Conservation (phyloP, 2,329 filamentous ascomycete genomes). For the Penicillium verrucosum region DNA sequence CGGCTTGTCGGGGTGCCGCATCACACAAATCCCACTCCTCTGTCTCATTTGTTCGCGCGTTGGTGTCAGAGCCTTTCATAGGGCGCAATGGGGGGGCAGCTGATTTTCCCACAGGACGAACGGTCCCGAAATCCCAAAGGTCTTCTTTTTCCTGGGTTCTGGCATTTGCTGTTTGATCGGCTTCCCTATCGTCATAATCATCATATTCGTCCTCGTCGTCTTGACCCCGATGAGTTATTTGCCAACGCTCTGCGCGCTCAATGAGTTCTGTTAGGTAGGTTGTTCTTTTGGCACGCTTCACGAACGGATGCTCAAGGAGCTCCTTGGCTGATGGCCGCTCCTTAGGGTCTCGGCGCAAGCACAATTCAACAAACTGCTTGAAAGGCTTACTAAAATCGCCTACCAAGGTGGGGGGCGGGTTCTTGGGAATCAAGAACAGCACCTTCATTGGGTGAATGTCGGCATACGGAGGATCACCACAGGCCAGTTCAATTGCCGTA, state of each 20-base stretch:
- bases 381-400: slow-evolving; percentile 79
- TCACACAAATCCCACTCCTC: slow-evolving; percentile 34
- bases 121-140: slow-evolving; percentile 97
- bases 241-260: slow-evolving; percentile 84
- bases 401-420: slow-evolving; percentile 75
- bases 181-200: slow-evolving; percentile 59
- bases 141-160: slow-evolving; percentile 65
- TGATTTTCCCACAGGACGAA: slow-evolving; percentile 70
- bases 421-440: slow-evolving; percentile 92
- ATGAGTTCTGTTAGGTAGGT: slow-evolving; percentile 97
- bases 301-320: slow-evolving; percentile 82
- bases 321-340: slow-evolving; percentile 85
- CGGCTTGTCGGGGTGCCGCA: slow-evolving; percentile 25
- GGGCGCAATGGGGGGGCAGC: slow-evolving; percentile 58
- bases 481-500: slow-evolving; percentile 85
- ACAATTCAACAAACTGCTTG: slow-evolving; percentile 80
- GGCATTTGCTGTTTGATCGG: slow-evolving; percentile 33
- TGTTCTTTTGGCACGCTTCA: slow-evolving; percentile 87
- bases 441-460: slow-evolving; percentile 99
- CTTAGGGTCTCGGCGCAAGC: slow-evolving; percentile 81
- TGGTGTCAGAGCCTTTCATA: slow-evolving; percentile 78
- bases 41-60: slow-evolving; percentile 59
- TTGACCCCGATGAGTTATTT: slow-evolving; percentile 68
- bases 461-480: slow-evolving; percentile 89
- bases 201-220: slow-evolving; percentile 58